Evolutionary conservation across 2,329 filamentous ascomycete species (phyloP), one percentile per base, ranked within the genome.

Genomic region (Arthrinium phaeospermum): DNA sequence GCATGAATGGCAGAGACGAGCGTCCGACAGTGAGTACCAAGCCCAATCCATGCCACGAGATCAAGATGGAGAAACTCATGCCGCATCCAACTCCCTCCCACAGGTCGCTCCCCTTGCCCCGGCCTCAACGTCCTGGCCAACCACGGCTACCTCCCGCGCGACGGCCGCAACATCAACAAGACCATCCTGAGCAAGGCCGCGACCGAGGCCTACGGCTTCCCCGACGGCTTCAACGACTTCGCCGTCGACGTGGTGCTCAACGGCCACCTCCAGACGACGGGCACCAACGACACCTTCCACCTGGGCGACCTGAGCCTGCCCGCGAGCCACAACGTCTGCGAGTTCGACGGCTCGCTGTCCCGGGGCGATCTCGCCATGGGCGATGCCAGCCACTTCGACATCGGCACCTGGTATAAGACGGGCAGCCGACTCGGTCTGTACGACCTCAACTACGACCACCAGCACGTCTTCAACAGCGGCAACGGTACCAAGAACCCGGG

Each of bases 51-150:
- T 37, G 37, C 8, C 37, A 6, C 37, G 51, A 27, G n/a, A 53
- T 22, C 16, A 14, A 47, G 7, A 49, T 10, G 2, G 10, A 49
- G 44, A 45, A 45, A 14, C 57, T 64, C 16, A 41, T 19, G 0
- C 1, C 2, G 14, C 34, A 16, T n/a, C 27, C 5, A 22, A 14
- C 2, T 22, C 34, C 1, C 13, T 10, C 4, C 12, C 16, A 41
- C 45, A 69, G 67, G 45, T 19, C 69, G 69, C 30, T 44, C 46
- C 14, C 85, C 86, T 41, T 88, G 86, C 72, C 86, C 87, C 0
- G 86, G 86, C 82, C 79, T 88, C 71, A 89, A 88, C 76, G 83
- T 86, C 0, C 79, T 88, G 19, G 83, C 86, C 5, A 88, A 88
- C 75, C 84, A 88, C 73, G 83, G 83, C 19, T 86, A 84, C 71